Base-by-base conservation (phyloP, 1,139 yeast species). In the Zygoascus meyerae region DNA sequence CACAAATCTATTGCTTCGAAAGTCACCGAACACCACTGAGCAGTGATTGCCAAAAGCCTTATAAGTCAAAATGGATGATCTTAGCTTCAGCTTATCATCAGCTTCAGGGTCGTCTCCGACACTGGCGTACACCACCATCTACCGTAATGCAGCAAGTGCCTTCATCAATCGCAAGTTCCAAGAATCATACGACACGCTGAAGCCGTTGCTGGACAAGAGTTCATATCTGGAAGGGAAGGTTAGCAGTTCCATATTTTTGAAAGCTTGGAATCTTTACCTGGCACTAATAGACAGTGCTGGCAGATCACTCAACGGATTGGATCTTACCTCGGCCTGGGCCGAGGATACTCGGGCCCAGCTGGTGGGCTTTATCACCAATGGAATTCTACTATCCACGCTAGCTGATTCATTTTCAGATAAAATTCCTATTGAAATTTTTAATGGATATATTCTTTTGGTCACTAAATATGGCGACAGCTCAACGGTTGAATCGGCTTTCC, bases 91-190 rank as follows among this genome's bases (percentile, higher is more conserved):
- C 43, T 28, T 40, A 14, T 40, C 43, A 7, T 40, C 43, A 5
- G 37, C 37, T 5, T 40, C 43, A 17, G 43, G 43, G 10, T 44
- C 47, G 26, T 34, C 34, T 16, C 29, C 43, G 3, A 40, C 35
- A 15, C 34, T 34, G 18, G 12, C 30, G 17, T 33, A 38, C 10
- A 36, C 34, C 6, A 18, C n/a, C 11, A 15, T 31, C 2, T 57
- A 57, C 47, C 56, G 55, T 28, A 38, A 49, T 26, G 59, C 61
- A 5, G 57, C 59, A 17, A 55, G 54, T 45, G 50, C 51, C 17
- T 59, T 58, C 44, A 50, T 59, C 29, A 58, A 56, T 48, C 55
- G 56, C 40, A 49, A 49, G 47, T 58, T 59, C 41, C 51, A 49
- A 34, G 52, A 49, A 26, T 49, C 56, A 4, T 50, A 49, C 34